phyloP scores from a whole-genome alignment of 177 flowering plant species.

The Vitis hybrid region DNA sequence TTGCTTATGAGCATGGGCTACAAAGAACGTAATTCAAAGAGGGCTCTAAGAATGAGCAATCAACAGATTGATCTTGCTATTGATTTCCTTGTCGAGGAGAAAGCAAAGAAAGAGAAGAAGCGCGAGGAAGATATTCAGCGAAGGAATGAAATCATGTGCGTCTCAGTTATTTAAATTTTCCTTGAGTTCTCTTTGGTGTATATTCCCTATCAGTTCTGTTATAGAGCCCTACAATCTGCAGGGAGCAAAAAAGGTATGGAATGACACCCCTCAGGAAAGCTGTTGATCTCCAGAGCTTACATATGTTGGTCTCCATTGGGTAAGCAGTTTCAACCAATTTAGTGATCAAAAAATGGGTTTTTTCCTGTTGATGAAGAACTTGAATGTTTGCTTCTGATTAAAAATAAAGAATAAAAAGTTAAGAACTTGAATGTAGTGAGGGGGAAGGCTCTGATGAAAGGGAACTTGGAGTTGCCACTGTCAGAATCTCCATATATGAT shows the following conservation, averaged over 20 bases:
- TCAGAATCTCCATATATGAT: too few relatives aligned
- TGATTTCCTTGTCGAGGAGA: slow-evolving; percentile 73
- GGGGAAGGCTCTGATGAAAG: too few relatives aligned
- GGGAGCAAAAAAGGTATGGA: slow-evolving; percentile 89
- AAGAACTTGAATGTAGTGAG: too few relatives aligned
- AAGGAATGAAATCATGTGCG: slow-evolving; percentile 59
- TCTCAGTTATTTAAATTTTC: background rate
- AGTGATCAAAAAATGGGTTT: background rate
- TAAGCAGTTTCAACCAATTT: slow-evolving; percentile 24
- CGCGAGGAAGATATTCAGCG: slow-evolving; percentile 53
- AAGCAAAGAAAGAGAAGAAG: slow-evolving; percentile 39
- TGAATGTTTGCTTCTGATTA: too few relatives aligned
- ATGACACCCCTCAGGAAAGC: slow-evolving; percentile 70
- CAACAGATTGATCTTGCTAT: slow-evolving; percentile 68
- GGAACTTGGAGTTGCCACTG: too few relatives aligned
- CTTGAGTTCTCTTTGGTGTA: background rate
- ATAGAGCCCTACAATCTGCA: slow-evolving; percentile 25
- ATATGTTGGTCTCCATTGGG: slow-evolving; percentile 67
- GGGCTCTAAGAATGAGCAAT: slow-evolving; percentile 74
- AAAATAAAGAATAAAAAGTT: too few relatives aligned
- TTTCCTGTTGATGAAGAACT: too few relatives aligned
- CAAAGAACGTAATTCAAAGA: slow-evolving; percentile 59
- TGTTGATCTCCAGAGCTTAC: slow-evolving; percentile 66
- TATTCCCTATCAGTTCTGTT: background rate
- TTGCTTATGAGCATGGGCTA: slow-evolving; percentile 86